Evolutionary conservation across 2,329 filamentous ascomycete genomes (phyloP).

Genomic region (Pseudogymnoascus sp.): DNA sequence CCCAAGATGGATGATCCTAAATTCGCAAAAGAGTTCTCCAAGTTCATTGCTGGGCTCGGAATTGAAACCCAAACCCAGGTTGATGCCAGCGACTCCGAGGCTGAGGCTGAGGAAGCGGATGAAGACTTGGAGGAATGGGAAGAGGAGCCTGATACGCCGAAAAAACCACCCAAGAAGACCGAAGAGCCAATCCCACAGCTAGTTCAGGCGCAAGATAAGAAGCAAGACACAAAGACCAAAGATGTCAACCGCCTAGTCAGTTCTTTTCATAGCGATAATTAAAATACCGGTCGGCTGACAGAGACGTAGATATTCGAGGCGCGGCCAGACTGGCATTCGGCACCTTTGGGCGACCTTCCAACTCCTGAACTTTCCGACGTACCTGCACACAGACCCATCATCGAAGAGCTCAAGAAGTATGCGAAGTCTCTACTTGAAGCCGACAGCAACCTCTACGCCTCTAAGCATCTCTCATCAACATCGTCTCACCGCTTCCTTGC

Average conservation of each 20-base stretch:
- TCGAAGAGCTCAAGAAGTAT: conserved; percentile 57
- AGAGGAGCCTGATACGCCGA: conserved; percentile 27
- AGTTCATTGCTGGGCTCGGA: conserved; percentile 42
- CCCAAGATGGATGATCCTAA: conserved; percentile 13
- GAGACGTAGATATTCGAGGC: conserved; percentile 45
- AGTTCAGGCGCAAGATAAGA: background rate
- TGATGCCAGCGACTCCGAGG: conserved; percentile 31
- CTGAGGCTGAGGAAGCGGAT: conserved; percentile 31
- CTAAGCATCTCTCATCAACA: conserved; percentile 62
- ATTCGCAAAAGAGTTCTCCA: conserved; percentile 38
- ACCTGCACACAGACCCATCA: conserved; percentile 39
- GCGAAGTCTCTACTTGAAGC: conserved; percentile 66
- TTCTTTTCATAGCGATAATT: conserved; percentile 12
- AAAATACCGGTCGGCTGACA: conserved; percentile 22
- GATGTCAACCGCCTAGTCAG: conserved; percentile 27
- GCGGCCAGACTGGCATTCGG: conserved; percentile 59
- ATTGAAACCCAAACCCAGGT: conserved; percentile 37
- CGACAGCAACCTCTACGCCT: conserved; percentile 68
- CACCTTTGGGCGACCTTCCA: conserved; percentile 44
- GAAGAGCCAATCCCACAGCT: conserved; percentile 12
- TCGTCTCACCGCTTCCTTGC: conserved; percentile 94
- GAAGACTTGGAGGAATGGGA: conserved; percentile 23
- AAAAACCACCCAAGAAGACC: background rate
- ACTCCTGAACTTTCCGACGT: conserved; percentile 35
- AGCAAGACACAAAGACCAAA: conserved; percentile 14